phyloP scores from a whole-genome alignment of 495 filamentous ascomycete genomes.

The Penicillium coprophilum region DNA sequence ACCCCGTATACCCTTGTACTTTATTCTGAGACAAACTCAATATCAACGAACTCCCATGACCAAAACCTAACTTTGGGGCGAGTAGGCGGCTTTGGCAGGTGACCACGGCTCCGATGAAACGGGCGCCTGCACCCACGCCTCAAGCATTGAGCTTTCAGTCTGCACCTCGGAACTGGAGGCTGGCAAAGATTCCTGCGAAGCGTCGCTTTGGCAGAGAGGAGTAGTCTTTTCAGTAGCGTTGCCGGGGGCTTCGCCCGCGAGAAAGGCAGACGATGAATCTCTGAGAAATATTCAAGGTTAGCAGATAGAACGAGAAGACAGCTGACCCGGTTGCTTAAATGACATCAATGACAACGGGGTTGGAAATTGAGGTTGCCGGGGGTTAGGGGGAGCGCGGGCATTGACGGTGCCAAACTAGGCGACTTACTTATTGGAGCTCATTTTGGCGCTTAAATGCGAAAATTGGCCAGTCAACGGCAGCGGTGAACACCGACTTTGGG shows the following conservation, averaged over 20 bases:
- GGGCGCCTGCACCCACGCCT: neutral
- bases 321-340: neutral
- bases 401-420: neutral
- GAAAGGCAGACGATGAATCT: neutral
- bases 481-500: neutral
- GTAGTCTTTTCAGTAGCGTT: neutral
- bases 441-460: neutral
- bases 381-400: neutral
- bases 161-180: neutral
- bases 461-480: neutral
- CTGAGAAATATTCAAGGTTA: neutral
- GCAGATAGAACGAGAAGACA: neutral
- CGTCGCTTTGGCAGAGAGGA: neutral
- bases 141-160: neutral
- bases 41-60: neutral
- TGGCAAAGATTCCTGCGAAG: neutral
- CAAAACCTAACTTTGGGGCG: neutral
- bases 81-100: neutral
- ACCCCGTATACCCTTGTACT: neutral
- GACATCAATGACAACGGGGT: slow-evolving; percentile 1
- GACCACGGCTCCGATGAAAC: neutral
- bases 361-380: neutral
- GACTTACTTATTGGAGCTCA: slow-evolving; percentile 4
- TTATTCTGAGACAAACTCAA: neutral
- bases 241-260: neutral